Evolutionary conservation across 1,284 basidiomycete species (phyloP).

Genomic region (Sphagnurus paluster): DNA sequence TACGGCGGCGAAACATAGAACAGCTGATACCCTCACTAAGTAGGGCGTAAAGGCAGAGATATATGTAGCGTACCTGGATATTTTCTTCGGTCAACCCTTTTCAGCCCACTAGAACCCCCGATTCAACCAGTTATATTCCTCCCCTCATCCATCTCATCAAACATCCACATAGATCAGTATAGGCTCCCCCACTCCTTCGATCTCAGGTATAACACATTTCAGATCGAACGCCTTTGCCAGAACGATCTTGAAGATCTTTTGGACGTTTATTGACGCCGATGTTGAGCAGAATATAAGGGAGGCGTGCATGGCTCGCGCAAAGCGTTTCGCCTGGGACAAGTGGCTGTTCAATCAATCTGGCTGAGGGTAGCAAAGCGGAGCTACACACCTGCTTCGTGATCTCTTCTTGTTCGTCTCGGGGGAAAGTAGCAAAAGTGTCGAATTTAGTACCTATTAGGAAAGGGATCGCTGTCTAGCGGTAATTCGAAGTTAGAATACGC

Average conservation of each 20-base stretch:
- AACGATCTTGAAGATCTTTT: constrained; percentile 99
- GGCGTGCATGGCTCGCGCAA: constrained; percentile 97
- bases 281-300: constrained; percentile 98
- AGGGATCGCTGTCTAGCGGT: constrained; percentile 86
- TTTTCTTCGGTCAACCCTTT: constrained; percentile 28
- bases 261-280: constrained; percentile 96
- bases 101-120: constrained; percentile 16
- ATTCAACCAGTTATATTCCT: constrained; percentile 15
- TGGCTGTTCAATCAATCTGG: constrained; percentile 13
- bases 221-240: constrained; percentile 87
- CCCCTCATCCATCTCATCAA: constrained; percentile 32
- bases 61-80: constrained; percentile 22
- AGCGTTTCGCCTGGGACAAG: constrained; percentile 78
- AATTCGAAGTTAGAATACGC: constrained; percentile 8
- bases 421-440: constrained; percentile 94
- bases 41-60: neutral
- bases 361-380: constrained; percentile 1
- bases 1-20: constrained; percentile 23
- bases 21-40: constrained; percentile 4
- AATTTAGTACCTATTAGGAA: constrained; percentile 98
- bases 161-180: constrained; percentile 92
- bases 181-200: constrained; percentile 92
- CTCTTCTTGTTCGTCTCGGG: constrained; percentile 97
- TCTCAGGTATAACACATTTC: constrained; percentile 96
- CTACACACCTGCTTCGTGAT: constrained; percentile 87